Evolutionary conservation across 2,329 filamentous ascomycete species (phyloP), one percentile per base, ranked within the genome.

Genomic region (Beauveria scarabaeidicola): DNA sequence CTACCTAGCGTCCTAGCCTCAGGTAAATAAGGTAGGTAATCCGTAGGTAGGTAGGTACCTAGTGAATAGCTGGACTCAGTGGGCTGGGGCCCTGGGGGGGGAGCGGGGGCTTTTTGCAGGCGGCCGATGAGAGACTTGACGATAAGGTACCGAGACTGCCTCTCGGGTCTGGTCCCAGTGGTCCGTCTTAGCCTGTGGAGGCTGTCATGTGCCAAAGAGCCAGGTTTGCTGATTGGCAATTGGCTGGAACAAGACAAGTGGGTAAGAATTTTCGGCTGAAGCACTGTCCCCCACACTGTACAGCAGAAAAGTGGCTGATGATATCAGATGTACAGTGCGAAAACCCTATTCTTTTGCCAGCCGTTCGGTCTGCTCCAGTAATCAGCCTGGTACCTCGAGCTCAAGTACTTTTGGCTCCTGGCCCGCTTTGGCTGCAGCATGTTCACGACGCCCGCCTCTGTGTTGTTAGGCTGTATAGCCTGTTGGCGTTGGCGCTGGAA

Each of bases 181-280:
- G 52, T 19, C 25, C n/a, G 25, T 25, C 27, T 57, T 19, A 46
- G 53, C 53, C 40, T 40, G 53, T 47, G 43, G 44, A 48, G 40
- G 32, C 41, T 23, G 4, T 47, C 41, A 47, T 47, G 25, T 47
- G 40, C 25, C 41, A 19, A 8, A 38, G 50, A 44, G 25, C n/a
- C 53, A 17, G 11, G 5, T 6, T 23, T 23, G 7, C 19, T 48
- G 21, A 7, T 5, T 19, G 1, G 1, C 27, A 3, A 57, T 57
- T 57, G 43, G 53, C 44, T 38, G 7, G n/a, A 5, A 5, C 1
- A 9, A 1, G 29, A 8, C 19, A 40, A 5, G 44, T 57, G 53
- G 53, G 21, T 11, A 13, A 1, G 8, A 1, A 1, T 17, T 9
- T 17, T 8, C 2, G 5, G 0, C 6, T 11, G 3, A n/a, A 9